Conservation (phyloP, 345 rosid genomes). For the Syzygium aqueum region DNA sequence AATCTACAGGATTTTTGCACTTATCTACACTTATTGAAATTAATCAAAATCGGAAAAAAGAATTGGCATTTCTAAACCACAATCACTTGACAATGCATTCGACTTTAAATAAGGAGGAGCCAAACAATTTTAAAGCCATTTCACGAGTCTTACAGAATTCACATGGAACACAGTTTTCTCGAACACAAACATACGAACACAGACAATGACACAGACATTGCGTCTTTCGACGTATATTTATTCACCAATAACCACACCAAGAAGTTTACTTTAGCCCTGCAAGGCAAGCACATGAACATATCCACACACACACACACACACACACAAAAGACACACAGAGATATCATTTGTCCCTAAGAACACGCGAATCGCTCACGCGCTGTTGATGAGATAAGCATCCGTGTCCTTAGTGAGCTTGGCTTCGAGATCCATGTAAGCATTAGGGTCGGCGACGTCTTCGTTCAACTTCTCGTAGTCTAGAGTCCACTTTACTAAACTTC, state of each 20-base stretch:
- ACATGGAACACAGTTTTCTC: background rate
- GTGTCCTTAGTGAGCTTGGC: background rate
- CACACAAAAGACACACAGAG: background rate
- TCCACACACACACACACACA: background rate
- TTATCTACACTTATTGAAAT: background rate
- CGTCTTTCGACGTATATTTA: background rate
- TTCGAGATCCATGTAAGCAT: background rate
- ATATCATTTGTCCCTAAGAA: background rate
- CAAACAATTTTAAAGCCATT: background rate
- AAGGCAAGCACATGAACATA: background rate
- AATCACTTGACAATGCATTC: background rate
- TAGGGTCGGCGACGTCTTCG: slow-evolving; percentile 3
- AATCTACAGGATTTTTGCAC: background rate
- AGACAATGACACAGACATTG: background rate
- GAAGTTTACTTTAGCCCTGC: background rate
- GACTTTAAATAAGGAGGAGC: background rate
- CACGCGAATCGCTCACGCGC: background rate
- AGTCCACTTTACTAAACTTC: slow-evolving; percentile 9
- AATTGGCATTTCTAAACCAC: background rate
- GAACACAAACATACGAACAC: background rate
- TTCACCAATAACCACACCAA: background rate
- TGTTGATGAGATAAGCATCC: slow-evolving; percentile 3
- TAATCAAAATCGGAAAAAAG: background rate
- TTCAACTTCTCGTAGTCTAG: slow-evolving; percentile 8
- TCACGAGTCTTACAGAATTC: background rate